phyloP scores from a whole-genome alignment of 78 protist genomes.

The Cavenderia fasciculata region DNA sequence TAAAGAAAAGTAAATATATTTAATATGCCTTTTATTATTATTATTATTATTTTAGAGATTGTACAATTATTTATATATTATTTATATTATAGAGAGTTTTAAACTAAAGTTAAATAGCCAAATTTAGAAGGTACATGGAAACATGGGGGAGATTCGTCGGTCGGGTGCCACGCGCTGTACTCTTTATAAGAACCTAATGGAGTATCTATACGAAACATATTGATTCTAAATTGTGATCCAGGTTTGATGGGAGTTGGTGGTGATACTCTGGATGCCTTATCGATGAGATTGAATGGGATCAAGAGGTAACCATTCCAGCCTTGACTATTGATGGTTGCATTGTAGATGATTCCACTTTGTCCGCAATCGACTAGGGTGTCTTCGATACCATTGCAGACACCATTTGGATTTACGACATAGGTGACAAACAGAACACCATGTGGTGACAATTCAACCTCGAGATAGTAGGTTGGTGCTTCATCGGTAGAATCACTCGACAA shows the following conservation, averaged over 20 bases:
- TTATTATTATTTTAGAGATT: no score
- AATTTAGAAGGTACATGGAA: constrained; percentile 59
- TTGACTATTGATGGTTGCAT: background rate
- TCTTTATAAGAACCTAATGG: background rate
- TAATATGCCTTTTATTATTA: no score
- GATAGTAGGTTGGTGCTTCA: constrained; percentile 2
- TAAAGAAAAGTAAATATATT: no score
- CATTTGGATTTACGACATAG: constrained; percentile 30
- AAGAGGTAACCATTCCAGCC: constrained; percentile 30
- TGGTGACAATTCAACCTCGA: constrained; percentile 68
- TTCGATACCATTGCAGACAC: constrained; percentile 22
- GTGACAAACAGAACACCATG: constrained; percentile 53
- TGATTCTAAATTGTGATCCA: constrained; percentile 12
- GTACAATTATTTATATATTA: no score
- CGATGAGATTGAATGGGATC: constrained; percentile 9
- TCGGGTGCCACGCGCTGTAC: constrained; percentile 35
- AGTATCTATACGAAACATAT: constrained; percentile 52
- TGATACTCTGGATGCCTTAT: background rate
- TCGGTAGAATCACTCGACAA: background rate
- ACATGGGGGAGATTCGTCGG: constrained; percentile 31
- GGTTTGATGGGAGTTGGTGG: background rate
- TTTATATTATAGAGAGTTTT: no score
- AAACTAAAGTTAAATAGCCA: constrained; percentile 25
- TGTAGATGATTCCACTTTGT: constrained; percentile 19
- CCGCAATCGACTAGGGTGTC: constrained; percentile 57